phyloP scores from a whole-genome alignment of 108 stramenopile species.

The Discostella stelligeroides region DNA sequence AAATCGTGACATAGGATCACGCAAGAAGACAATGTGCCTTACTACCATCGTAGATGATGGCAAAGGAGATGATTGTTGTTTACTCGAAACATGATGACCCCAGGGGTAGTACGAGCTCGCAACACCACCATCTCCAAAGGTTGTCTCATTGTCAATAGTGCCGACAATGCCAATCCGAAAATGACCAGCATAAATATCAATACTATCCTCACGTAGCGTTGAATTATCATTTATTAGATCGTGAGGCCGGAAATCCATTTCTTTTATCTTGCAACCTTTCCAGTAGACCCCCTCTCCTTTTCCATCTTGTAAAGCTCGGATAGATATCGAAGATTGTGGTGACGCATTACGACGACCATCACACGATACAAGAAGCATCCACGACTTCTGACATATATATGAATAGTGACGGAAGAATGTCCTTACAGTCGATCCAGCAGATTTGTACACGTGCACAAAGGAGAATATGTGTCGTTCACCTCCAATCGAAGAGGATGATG shows the following conservation, averaged over 20 bases:
- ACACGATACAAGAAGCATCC: conserved; percentile 28
- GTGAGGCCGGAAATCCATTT: too few relatives aligned
- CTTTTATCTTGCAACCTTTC: conserved; percentile 24
- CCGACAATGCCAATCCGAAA: conserved; percentile 42
- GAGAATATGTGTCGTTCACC: conserved; percentile 46
- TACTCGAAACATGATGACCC: too few relatives aligned
- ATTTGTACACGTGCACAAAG: conserved; percentile 67
- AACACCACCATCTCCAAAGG: too few relatives aligned
- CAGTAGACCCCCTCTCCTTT: conserved; percentile 9
- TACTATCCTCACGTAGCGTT: too few relatives aligned
- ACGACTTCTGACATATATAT: conserved; percentile 36
- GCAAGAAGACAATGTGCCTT: conserved; percentile 52
- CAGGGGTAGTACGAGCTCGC: too few relatives aligned
- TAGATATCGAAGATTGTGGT: conserved; percentile 2
- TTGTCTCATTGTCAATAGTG: conserved; percentile 8
- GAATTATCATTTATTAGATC: too few relatives aligned
- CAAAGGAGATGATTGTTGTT: too few relatives aligned
- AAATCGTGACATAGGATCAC: conserved; percentile 51
- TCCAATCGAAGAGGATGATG: too few relatives aligned
- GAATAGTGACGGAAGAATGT: conserved; percentile 51
- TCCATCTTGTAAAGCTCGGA: too few relatives aligned
- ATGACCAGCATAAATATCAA: conserved; percentile 60
- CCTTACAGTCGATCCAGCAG: conserved; percentile 60
- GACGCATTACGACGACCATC: too few relatives aligned
- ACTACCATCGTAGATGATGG: too few relatives aligned